Conservation (phyloP, 257 asterid genomes). For the Asclepias syriaca region DNA sequence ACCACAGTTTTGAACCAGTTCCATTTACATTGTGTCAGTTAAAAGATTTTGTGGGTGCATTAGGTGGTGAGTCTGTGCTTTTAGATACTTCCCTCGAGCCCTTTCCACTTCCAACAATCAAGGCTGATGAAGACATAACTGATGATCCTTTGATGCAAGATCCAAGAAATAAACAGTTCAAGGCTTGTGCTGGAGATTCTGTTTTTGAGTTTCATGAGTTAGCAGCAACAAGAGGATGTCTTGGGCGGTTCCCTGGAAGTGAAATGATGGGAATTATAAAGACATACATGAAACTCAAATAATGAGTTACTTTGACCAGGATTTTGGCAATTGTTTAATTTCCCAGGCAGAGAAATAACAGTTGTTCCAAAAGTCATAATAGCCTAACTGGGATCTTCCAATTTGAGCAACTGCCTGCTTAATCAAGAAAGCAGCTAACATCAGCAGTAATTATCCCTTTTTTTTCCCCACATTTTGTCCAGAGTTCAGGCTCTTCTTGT, state of each 20-base stretch:
- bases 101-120: slow-evolving; percentile 68
- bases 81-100: slow-evolving; percentile 65
- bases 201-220: slow-evolving; percentile 70
- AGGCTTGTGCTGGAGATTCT: slow-evolving; percentile 54
- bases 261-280: slow-evolving; percentile 93
- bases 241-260: slow-evolving; percentile 82
- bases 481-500: neutral
- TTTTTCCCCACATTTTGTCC: neutral
- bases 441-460: neutral
- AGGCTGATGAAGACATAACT: slow-evolving; percentile 35
- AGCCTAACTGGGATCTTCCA: neutral
- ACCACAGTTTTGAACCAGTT: slow-evolving; percentile 98
- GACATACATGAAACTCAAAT: slow-evolving; percentile 42
- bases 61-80: slow-evolving; percentile 64
- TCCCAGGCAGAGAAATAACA: neutral
- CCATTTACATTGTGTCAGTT: slow-evolving; percentile 77
- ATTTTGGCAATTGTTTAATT: neutral
- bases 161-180: slow-evolving; percentile 21
- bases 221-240: slow-evolving; percentile 81
- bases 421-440: slow-evolving; percentile 4
- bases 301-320: slow-evolving; percentile 7
- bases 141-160: slow-evolving; percentile 27
- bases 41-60: slow-evolving; percentile 68
- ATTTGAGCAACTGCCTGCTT: slow-evolving; percentile 2
- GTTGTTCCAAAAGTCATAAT: neutral